Conservation (phyloP, 768 basidiomycete genomes). For the Lepiota brunneoincarnata region DNA sequence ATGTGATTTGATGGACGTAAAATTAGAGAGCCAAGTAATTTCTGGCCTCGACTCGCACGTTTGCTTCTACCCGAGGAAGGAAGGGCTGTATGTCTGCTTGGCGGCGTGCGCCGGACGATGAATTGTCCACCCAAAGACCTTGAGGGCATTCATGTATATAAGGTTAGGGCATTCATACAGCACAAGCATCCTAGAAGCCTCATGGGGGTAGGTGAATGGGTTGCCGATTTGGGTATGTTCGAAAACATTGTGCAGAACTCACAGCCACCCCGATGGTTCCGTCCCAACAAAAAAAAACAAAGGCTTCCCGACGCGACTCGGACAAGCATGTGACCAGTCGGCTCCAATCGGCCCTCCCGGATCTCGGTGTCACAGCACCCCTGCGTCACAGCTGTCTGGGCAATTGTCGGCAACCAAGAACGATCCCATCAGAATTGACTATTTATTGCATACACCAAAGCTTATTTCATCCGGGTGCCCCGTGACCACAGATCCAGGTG, state of each 20-base stretch:
- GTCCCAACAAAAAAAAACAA: conserved; percentile 4
- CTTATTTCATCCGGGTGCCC: conserved; percentile 12
- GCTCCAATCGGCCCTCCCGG: neutral
- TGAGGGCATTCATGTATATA: neutral
- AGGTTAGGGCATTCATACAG: neutral
- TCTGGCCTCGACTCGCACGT: conserved; percentile 4
- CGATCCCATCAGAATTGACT: conserved; percentile 4
- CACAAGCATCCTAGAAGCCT: neutral
- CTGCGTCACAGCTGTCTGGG: conserved; percentile 6
- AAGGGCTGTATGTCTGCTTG: neutral
- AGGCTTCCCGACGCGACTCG: conserved; percentile 10
- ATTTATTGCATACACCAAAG: neutral
- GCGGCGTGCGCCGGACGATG: neutral
- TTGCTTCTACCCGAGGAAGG: neutral
- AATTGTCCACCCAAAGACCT: neutral
- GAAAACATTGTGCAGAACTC: conserved; percentile 1
- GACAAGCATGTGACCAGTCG: conserved; percentile 3
- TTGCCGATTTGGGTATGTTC: conserved; percentile 10
- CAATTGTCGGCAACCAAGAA: conserved; percentile 14
- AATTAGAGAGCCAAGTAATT: neutral
- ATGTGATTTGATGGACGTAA: neutral
- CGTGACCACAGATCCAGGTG: neutral
- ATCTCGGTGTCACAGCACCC: conserved; percentile 4
- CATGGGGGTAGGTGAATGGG: neutral
- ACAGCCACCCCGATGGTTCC: conserved; percentile 14